phyloP scores from a whole-genome alignment of 2,329 filamentous ascomycete genomes.

The Zasmidium angulare region DNA sequence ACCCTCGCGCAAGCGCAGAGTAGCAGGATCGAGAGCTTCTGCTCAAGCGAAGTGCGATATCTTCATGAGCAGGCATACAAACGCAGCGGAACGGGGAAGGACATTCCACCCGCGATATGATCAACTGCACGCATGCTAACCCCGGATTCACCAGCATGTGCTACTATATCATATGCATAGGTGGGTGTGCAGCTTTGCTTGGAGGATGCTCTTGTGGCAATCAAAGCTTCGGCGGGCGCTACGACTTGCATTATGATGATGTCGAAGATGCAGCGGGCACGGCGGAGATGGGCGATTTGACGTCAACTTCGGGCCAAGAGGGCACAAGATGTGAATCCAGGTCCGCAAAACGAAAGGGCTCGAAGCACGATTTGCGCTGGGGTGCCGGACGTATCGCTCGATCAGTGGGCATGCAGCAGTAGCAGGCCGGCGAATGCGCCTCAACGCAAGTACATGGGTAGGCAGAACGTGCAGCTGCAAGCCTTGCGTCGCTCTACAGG shows the following conservation, averaged over 20 bases:
- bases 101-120: constrained; percentile 20
- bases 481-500: constrained; percentile 11
- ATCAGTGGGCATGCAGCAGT: constrained; percentile 11
- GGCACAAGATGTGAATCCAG: constrained; percentile 2
- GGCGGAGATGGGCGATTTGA: constrained; percentile 13
- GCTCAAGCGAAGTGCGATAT: constrained; percentile 18
- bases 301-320: constrained; percentile 8
- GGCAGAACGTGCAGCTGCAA: constrained; percentile 5
- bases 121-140: constrained; percentile 14
- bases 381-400: constrained; percentile 19
- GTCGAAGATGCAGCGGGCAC: constrained; percentile 8
- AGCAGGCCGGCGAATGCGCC: constrained; percentile 6
- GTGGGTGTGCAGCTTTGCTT: background rate
- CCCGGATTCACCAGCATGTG: constrained; percentile 12
- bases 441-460: constrained; percentile 8
- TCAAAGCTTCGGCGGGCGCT: constrained; percentile 6
- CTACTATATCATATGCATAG: constrained; percentile 1
- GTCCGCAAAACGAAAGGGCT: constrained; percentile 10
- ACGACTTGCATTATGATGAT: background rate
- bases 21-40: constrained; percentile 12
- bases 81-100: constrained; percentile 25
- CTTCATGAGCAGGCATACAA: constrained; percentile 18
- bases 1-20: constrained; percentile 1
- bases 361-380: constrained; percentile 8
- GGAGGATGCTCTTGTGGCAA: constrained; percentile 3